These are phyloP conservation scores for Xylaria palmicola DNA, from an alignment of 495 filamentous ascomycete genomes.

Conservation along the genomic window DNA sequence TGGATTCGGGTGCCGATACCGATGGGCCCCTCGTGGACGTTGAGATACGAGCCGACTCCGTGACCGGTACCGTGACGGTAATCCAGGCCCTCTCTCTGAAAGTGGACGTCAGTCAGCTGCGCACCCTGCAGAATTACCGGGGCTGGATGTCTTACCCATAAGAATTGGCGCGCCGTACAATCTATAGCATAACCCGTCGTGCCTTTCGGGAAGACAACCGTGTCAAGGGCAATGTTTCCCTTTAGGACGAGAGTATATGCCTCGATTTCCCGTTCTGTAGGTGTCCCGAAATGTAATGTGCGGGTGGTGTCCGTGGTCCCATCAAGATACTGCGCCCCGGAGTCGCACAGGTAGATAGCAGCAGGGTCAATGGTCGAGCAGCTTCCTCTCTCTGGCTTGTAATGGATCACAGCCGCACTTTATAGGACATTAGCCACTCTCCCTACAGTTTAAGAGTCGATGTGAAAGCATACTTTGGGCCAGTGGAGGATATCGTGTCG, in stretches of 20 bases:
- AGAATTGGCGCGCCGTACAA: conserved; percentile 80
- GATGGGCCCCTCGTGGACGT: conserved; percentile 97
- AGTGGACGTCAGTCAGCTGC: conserved; percentile 15
- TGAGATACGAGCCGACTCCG: conserved; percentile 87
- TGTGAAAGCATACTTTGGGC: conserved; percentile 62
- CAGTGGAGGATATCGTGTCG: conserved; percentile 92
- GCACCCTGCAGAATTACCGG: not conserved
- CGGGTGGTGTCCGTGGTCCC: conserved; percentile 96
- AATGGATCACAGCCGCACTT: conserved; percentile 90
- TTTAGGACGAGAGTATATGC: conserved; percentile 96
- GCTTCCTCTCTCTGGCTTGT: conserved; percentile 81
- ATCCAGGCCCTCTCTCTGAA: conserved; percentile 76
- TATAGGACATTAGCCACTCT: not conserved
- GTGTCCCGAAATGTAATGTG: conserved; percentile 87
- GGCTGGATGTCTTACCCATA: conserved; percentile 65
- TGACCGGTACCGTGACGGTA: conserved; percentile 97
- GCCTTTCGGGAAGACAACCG: conserved; percentile 88
- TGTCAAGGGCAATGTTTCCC: conserved; percentile 90
- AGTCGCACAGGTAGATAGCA: conserved; percentile 93
- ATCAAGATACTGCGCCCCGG: conserved; percentile 91
- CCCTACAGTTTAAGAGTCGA: not conserved
- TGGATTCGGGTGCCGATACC: conserved; percentile 90
- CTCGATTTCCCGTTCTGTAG: conserved; percentile 81
- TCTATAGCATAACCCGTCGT: conserved; percentile 93
- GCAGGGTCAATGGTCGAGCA: conserved; percentile 85